Conservation (phyloP, 306 rosid genomes). For the Hippophae tibetana region DNA sequence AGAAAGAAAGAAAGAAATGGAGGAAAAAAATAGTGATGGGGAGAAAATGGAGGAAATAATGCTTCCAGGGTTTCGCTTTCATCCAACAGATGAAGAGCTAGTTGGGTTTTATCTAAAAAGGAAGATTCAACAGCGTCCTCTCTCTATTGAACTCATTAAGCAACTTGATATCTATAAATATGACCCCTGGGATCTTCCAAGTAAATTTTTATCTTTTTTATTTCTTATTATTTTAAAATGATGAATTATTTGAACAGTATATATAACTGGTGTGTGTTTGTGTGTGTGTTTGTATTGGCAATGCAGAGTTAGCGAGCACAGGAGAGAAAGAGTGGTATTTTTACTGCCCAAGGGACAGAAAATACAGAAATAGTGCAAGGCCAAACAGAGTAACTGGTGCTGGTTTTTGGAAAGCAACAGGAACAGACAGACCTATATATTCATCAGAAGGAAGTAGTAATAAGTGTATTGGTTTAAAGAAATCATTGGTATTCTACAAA, state of each 20-base stretch:
- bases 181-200: slow-evolving; percentile 99
- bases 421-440: slow-evolving; percentile 80
- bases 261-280: neutral
- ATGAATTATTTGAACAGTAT: too few species aligned
- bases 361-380: slow-evolving; percentile 86
- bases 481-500: slow-evolving; percentile 81
- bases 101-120: slow-evolving; percentile 85
- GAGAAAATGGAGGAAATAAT: slow-evolving; percentile 69
- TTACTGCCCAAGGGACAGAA: slow-evolving; percentile 88
- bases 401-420: slow-evolving; percentile 96
- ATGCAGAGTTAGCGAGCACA: slow-evolving; percentile 54
- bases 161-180: slow-evolving; percentile 87
- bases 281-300: neutral
- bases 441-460: slow-evolving; percentile 54
- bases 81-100: slow-evolving; percentile 96
- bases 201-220: slow-evolving; percentile 22
- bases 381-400: slow-evolving; percentile 88
- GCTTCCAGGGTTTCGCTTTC: slow-evolving; percentile 92
- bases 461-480: slow-evolving; percentile 83
- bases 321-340: slow-evolving; percentile 95
- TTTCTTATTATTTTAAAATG: too few species aligned
- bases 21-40: slow-evolving; percentile 17
- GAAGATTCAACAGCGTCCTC: slow-evolving; percentile 67
- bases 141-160: slow-evolving; percentile 77
- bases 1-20: slow-evolving; percentile 3